Evolutionary conservation across 129 eudicot genomes (phyloP).

Genomic region (Chrysanthemum seticuspe): DNA sequence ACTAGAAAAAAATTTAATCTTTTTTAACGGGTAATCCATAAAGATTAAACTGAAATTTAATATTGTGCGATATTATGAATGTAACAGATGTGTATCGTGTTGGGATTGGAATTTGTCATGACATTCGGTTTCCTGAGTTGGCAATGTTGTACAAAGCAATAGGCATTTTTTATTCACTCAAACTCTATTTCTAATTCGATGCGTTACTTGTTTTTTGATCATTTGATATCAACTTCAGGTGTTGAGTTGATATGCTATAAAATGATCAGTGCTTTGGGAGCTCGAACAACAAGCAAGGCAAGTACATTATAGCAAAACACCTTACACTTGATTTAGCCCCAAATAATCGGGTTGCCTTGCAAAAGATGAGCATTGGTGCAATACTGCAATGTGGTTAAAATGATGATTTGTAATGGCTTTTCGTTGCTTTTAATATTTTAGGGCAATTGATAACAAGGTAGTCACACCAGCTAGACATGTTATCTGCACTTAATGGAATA

Average conservation of each 20-base stretch:
- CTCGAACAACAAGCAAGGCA: slow-evolving; percentile 6
- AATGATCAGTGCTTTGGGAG: background rate
- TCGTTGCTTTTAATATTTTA: background rate
- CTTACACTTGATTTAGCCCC: no score
- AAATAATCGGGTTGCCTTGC: background rate
- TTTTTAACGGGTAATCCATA: slow-evolving; percentile 20
- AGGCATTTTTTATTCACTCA: background rate
- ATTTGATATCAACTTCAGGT: background rate
- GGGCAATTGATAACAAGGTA: slow-evolving; percentile 17
- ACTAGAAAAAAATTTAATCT: slow-evolving; percentile 23
- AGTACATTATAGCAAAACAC: background rate
- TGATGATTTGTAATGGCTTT: background rate
- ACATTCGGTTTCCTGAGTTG: slow-evolving; percentile 4
- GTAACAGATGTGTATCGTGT: slow-evolving; percentile 39
- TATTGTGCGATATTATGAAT: background rate
- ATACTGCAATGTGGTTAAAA: background rate
- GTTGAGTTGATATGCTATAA: background rate
- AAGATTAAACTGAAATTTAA: no score
- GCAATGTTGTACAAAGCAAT: slow-evolving; percentile 6
- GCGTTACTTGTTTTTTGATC: background rate
- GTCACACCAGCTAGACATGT: background rate
- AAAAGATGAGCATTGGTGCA: background rate
- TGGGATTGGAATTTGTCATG: slow-evolving; percentile 48
- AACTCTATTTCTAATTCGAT: background rate
- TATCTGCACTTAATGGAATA: background rate